Conservation (phyloP, 345 rosid genomes). For the Abelmoschus esculentus region DNA sequence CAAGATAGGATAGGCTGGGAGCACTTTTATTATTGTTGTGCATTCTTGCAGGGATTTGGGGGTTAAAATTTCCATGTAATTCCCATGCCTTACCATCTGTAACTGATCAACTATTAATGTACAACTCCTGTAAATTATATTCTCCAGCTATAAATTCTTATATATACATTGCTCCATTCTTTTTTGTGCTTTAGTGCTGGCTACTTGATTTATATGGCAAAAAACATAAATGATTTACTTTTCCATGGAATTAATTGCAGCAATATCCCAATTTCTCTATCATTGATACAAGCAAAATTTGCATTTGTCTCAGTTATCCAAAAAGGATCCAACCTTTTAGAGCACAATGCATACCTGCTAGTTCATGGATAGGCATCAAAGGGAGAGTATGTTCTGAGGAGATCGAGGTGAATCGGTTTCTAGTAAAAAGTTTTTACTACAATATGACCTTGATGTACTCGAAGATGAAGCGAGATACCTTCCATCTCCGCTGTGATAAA, state of each 20-base stretch:
- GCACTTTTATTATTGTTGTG: too few species aligned
- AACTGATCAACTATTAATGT: constrained; percentile 13
- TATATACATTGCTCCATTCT: background rate
- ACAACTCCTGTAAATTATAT: background rate
- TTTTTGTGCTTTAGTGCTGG: background rate
- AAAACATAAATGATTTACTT: background rate
- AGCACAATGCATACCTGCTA: background rate
- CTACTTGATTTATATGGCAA: background rate
- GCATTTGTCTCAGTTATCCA: constrained; percentile 1
- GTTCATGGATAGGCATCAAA: constrained; percentile 18
- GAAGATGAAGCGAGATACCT: constrained; percentile 79
- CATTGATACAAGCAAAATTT: constrained; percentile 4
- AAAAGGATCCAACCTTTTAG: background rate
- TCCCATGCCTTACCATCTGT: constrained; percentile 7
- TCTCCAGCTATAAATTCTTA: too few species aligned
- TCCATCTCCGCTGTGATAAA: constrained; percentile 54
- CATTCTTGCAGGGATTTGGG: too few species aligned
- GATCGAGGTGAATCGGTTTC: constrained; percentile 81
- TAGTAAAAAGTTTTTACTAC: constrained; percentile 78
- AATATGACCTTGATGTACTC: constrained; percentile 83
- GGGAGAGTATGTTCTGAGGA: constrained; percentile 45
- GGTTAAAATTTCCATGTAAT: constrained; percentile 21
- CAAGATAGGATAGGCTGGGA: too few species aligned
- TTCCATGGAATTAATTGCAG: background rate
- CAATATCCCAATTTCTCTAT: background rate